Evolutionary conservation across 208 protist species (phyloP).

Genomic region (Trypanosoma cruzi): DNA sequence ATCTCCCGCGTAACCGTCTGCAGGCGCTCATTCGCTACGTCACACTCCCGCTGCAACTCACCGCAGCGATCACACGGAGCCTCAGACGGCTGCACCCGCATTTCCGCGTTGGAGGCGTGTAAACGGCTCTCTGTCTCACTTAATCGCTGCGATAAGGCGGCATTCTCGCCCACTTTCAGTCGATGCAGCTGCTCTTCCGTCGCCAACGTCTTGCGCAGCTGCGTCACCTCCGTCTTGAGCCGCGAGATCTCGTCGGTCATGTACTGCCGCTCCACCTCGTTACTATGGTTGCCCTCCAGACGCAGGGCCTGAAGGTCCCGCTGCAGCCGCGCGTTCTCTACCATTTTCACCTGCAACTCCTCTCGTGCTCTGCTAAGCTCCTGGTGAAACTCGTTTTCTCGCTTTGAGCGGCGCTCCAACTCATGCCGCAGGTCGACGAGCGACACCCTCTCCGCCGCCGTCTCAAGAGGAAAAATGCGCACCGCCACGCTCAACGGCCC

Average conservation of each 20-base stretch:
- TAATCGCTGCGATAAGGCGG: slow-evolving; percentile 14
- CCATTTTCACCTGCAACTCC: slow-evolving; percentile 27
- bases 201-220: slow-evolving; percentile 40
- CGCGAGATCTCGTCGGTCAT: slow-evolving; percentile 33
- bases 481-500: slow-evolving; percentile 41
- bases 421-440: slow-evolving; percentile 47
- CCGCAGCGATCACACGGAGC: slow-evolving; percentile 9
- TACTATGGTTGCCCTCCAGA: not conserved
- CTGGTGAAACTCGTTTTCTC: slow-evolving; percentile 32
- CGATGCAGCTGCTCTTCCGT: slow-evolving; percentile 53
- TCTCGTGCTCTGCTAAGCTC: slow-evolving; percentile 23
- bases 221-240: slow-evolving; percentile 43
- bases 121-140: slow-evolving; percentile 33
- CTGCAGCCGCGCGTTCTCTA: slow-evolving; percentile 25
- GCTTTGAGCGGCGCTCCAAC: slow-evolving; percentile 36
- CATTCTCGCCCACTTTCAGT: slow-evolving; percentile 45
- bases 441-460: slow-evolving; percentile 28
- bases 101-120: slow-evolving; percentile 41
- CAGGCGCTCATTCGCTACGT: slow-evolving; percentile 9
- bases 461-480: slow-evolving; percentile 40
- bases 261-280: slow-evolving; percentile 27
- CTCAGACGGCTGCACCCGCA: slow-evolving; percentile 37
- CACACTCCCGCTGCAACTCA: slow-evolving; percentile 14
- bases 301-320: slow-evolving; percentile 31
- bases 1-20: not conserved